Percentiles rank a stretch among this genome's conserved stretches.
Conservation (phyloP, 2,329 filamentous ascomycete genomes). For the Bertia moriformis region DNA sequence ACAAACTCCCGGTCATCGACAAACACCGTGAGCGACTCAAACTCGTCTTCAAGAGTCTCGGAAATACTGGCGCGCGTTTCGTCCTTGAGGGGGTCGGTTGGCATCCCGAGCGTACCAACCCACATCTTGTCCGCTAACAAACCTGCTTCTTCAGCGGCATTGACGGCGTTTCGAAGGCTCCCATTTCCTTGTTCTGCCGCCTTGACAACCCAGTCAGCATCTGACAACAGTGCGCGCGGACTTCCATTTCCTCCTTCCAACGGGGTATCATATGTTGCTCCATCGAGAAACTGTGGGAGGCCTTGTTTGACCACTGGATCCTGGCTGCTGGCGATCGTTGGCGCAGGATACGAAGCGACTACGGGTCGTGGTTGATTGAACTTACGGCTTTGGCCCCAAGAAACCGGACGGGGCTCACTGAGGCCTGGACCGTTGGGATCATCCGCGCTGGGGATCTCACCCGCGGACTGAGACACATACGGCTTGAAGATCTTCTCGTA, state of each 20-base stretch:
- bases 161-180: slow-evolving; percentile 75
- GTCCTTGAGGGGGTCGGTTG: slow-evolving; percentile 66
- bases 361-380: slow-evolving; percentile 1
- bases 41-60: slow-evolving; percentile 65
- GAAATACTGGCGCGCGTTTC: slow-evolving; percentile 62
- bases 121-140: slow-evolving; percentile 65
- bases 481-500: slow-evolving; percentile 2
- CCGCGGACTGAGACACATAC: slow-evolving; percentile 11
- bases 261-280: background rate
- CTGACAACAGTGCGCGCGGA: slow-evolving; percentile 48
- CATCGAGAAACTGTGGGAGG: background rate
- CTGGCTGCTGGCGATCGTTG: background rate
- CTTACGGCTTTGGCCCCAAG: slow-evolving; percentile 1
- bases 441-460: slow-evolving; percentile 12
- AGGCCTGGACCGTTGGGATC: slow-evolving; percentile 12
- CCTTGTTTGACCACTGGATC: background rate
- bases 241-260: background rate
- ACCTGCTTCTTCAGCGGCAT: slow-evolving; percentile 61
- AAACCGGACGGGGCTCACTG: background rate
- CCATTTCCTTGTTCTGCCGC: slow-evolving; percentile 84
- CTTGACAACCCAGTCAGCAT: slow-evolving; percentile 68
- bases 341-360: background rate
- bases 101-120: slow-evolving; percentile 87
- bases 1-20: slow-evolving; percentile 85
- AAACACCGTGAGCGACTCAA: slow-evolving; percentile 71